Evolutionary conservation across 768 basidiomycete species (phyloP), one percentile per base, ranked within the genome.

Genomic region (Lactifluus hygrophoroides): DNA sequence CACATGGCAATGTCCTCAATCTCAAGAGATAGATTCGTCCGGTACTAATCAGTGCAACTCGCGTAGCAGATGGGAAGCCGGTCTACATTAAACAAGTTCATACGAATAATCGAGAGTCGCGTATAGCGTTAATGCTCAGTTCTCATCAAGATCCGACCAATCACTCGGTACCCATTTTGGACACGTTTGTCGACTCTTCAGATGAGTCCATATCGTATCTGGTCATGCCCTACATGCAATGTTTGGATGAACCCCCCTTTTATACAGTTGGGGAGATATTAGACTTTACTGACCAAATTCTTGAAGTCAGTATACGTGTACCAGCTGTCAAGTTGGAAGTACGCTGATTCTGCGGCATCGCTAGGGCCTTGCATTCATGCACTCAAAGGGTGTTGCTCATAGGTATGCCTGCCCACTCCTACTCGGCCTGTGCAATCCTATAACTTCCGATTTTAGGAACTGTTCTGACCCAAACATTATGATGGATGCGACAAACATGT

Each of bases 1-100:
- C 2, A 5, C 5, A 3, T 50, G 32, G n/a, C n/a, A 4, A 21
- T 34, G 8, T 53, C 23, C 23, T 5, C 34, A 34, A 4, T 51
- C 21, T 54, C n/a, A 32, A 55, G 7, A 25, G n/a, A 5, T 5
- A 55, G 54, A 1, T 30, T 11, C 57, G 58, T 0, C 44, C 51
- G 0, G 25, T 65, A 14, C 48, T 66, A 0, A 58, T 71, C 3
- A 74, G 76, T 37, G 74, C 72, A 0, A 71, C 65, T 0, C 66
- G 72, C 6, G 55, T 64, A 2, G 64, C 66, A 2, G 72, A 74
- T 27, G 65, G 57, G 0, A 57, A 37, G 4, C 46, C 63, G 1
- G 69, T 76, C 0, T 66, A 63, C 14, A 58, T 76, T 17, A 75
- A 76, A 27, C 40, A 43, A 1, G 60, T 73, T 0, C 0, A 21